Evolutionary conservation across 2,329 filamentous ascomycete genomes (phyloP).

Genomic region (Coniochaeta prunicola): DNA sequence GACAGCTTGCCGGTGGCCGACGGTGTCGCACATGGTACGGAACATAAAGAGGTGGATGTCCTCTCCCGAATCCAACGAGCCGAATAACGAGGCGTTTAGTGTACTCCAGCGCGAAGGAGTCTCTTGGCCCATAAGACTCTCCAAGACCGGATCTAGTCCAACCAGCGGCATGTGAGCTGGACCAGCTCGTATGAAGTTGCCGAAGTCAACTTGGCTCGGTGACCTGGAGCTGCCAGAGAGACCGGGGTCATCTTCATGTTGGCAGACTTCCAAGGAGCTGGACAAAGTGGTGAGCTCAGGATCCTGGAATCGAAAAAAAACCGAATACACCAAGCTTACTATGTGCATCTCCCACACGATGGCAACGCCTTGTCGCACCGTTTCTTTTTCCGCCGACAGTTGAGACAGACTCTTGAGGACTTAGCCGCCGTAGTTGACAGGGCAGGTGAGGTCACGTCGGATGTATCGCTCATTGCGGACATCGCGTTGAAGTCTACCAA

Average conservation of each 20-base stretch:
- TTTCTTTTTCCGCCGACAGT: constrained; percentile 20
- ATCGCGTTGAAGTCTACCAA: not conserved
- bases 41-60: constrained; percentile 17
- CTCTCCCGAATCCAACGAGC: constrained; percentile 16
- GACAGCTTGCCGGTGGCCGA: constrained; percentile 13
- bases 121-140: constrained; percentile 6
- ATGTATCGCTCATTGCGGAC: constrained; percentile 12
- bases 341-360: constrained; percentile 17
- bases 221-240: constrained; percentile 3
- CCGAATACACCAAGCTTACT: constrained; percentile 13
- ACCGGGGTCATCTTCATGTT: constrained; percentile 16
- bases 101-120: constrained; percentile 5
- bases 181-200: not conserved
- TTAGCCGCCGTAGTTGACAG: constrained; percentile 6
- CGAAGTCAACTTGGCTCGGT: constrained; percentile 6
- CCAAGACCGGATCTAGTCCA: constrained; percentile 10
- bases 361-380: constrained; percentile 20
- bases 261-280: constrained; percentile 17
- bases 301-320: not conserved
- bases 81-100: constrained; percentile 14
- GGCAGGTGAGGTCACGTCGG: constrained; percentile 11
- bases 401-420: constrained; percentile 18
- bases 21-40: constrained; percentile 16
- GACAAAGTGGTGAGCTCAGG: not conserved
- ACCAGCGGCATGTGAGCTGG: constrained; percentile 3